Conservation (phyloP, 2,329 filamentous ascomycete genomes). For the Sporothrix phasma region DNA sequence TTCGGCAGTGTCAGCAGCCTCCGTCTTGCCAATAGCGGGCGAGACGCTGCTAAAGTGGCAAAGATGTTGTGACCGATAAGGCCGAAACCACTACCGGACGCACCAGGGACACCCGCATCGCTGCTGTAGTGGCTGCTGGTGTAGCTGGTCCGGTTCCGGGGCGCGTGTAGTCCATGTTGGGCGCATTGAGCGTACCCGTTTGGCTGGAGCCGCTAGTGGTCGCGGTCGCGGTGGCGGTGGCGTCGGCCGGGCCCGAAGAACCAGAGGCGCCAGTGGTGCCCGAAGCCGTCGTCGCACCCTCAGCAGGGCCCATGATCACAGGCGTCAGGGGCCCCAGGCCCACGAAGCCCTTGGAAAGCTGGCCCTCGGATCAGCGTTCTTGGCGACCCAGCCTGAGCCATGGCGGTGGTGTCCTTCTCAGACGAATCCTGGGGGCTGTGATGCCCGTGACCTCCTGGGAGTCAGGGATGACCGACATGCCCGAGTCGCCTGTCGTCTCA, state of each 20-base stretch:
- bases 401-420: neutral
- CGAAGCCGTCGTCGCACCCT: neutral
- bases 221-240: neutral
- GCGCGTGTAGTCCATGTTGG: neutral
- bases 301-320: neutral
- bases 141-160: slow-evolving; percentile 5
- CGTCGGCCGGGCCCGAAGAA: neutral
- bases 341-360: slow-evolving; percentile 7
- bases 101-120: neutral
- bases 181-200: neutral
- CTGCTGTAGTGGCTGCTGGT: slow-evolving; percentile 20
- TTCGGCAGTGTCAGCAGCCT: neutral
- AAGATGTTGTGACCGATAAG: slow-evolving; percentile 8
- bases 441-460: neutral
- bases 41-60: neutral
- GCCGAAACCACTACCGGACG: slow-evolving; percentile 1
- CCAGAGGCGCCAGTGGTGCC: neutral
- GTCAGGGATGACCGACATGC: neutral
- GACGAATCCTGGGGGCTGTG: neutral
- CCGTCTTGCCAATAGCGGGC: neutral
- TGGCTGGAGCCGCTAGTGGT: neutral
- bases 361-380: slow-evolving; percentile 8
- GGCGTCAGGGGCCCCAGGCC: slow-evolving; percentile 1
- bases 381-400: neutral
- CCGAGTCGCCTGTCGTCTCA: neutral